Conservation (phyloP, 2,329 filamentous ascomycete genomes). For the Calonectria multiphialidica region DNA sequence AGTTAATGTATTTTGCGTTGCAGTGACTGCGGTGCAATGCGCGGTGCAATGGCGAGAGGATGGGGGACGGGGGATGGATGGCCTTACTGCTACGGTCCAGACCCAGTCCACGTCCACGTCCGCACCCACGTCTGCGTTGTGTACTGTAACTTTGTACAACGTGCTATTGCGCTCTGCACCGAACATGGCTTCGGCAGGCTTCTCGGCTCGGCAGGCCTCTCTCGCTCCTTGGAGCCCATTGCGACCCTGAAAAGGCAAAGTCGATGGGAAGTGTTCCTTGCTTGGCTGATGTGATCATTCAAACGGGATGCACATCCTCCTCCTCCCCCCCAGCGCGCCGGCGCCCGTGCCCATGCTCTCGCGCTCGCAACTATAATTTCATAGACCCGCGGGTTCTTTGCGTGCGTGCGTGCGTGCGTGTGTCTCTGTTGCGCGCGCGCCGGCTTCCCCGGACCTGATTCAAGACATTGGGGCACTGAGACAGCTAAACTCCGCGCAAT, state of each 20-base stretch:
- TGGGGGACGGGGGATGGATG: neutral
- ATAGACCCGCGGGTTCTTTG: neutral
- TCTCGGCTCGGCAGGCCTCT: slow-evolving; percentile 26
- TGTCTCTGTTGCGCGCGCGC: slow-evolving; percentile 10
- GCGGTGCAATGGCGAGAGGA: neutral
- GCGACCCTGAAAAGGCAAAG: neutral
- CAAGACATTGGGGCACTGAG: neutral
- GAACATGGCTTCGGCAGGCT: slow-evolving; percentile 26
- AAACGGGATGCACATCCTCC: neutral
- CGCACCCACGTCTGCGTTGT: neutral
- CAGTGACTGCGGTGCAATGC: neutral
- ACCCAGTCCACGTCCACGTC: neutral
- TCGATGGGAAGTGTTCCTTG: neutral
- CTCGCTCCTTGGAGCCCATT: slow-evolving; percentile 15
- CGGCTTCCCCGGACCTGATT: slow-evolving; percentile 21
- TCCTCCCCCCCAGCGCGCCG: neutral
- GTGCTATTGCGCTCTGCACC: neutral
- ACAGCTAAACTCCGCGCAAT: slow-evolving; percentile 15
- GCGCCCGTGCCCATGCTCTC: neutral
- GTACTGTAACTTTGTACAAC: neutral
- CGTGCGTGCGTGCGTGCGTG: neutral
- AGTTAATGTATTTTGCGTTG: slow-evolving; percentile 9
- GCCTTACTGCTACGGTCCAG: neutral
- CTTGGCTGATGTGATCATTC: slow-evolving; percentile 38
- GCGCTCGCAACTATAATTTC: slow-evolving; percentile 3